phyloP scores from a whole-genome alignment of 495 filamentous ascomycete genomes.

The Daldinia caldariorum region DNA sequence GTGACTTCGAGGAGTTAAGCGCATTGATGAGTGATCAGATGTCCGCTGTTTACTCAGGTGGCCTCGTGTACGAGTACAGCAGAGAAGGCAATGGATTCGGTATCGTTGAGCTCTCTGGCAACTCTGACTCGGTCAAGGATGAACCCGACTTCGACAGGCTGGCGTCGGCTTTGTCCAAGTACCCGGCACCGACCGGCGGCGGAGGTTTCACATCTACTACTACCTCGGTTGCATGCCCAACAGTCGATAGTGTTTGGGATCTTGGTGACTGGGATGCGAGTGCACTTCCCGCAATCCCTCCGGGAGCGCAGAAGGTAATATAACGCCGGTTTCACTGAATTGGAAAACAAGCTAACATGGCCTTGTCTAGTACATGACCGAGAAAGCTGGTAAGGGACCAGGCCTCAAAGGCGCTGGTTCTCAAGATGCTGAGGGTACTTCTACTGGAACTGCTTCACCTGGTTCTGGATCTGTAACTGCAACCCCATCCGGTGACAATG shows the following conservation, averaged over 20 bases:
- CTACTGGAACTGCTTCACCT: conserved; percentile 68
- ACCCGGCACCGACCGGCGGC: conserved; percentile 72
- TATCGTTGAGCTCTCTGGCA: conserved; percentile 73
- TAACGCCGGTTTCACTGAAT: not conserved
- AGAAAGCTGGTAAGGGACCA: conserved; percentile 75
- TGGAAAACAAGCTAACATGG: conserved; percentile 26
- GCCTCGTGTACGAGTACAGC: conserved; percentile 95
- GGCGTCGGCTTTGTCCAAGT: conserved; percentile 68
- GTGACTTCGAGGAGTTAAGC: conserved; percentile 81
- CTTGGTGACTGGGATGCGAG: conserved; percentile 61
- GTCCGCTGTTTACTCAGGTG: conserved; percentile 93
- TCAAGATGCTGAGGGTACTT: conserved; percentile 70
- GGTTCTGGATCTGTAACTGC: conserved; percentile 66
- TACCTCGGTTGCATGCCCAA: conserved; percentile 73
- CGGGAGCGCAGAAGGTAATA: conserved; percentile 60
- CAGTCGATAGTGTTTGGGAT: conserved; percentile 74
- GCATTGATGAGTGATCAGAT: conserved; percentile 85
- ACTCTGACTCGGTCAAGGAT: conserved; percentile 56
- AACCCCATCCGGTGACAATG: conserved; percentile 52
- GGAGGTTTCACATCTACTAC: conserved; percentile 80
- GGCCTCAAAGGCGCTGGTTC: conserved; percentile 79
- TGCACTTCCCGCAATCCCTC: conserved; percentile 79
- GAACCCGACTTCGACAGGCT: conserved; percentile 71
- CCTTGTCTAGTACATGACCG: conserved; percentile 68
- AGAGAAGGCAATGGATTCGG: conserved; percentile 81